Conservation (phyloP, 495 filamentous ascomycete genomes). For the Podospora appendiculata region DNA sequence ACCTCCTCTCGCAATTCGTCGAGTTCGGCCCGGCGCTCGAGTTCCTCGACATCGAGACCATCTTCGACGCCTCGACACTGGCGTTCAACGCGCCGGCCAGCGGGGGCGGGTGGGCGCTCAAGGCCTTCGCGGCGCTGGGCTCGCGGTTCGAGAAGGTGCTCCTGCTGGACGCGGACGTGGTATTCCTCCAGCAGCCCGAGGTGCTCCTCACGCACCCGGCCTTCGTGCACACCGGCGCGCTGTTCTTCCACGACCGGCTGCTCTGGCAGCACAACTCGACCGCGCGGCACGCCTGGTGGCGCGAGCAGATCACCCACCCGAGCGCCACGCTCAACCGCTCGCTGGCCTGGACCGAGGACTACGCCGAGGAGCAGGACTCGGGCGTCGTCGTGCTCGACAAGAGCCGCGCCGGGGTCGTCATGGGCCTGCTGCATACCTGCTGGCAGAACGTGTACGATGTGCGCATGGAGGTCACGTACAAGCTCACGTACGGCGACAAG, state of each 20-base stretch:
- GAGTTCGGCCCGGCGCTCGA: not conserved
- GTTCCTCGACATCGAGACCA: not conserved
- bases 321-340: not conserved
- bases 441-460: not conserved
- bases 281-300: not conserved
- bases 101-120: not conserved
- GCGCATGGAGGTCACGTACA: not conserved
- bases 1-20: not conserved
- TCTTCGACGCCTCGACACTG: not conserved
- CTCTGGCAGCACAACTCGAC: not conserved
- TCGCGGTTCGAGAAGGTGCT: not conserved
- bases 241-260: not conserved
- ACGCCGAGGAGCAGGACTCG: not conserved
- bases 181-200: not conserved
- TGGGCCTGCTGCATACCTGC: not conserved
- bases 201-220: not conserved
- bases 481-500: not conserved
- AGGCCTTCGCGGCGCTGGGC: not conserved
- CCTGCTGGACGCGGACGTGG: not conserved
- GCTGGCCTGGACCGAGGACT: not conserved
- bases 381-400: not conserved
- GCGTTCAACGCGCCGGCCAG: not conserved
- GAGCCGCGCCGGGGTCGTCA: not conserved
- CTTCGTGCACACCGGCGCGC: not conserved
- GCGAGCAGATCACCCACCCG: not conserved